Base-by-base conservation (phyloP, 306 rosid species). In the Begonia peltatifolia region DNA sequence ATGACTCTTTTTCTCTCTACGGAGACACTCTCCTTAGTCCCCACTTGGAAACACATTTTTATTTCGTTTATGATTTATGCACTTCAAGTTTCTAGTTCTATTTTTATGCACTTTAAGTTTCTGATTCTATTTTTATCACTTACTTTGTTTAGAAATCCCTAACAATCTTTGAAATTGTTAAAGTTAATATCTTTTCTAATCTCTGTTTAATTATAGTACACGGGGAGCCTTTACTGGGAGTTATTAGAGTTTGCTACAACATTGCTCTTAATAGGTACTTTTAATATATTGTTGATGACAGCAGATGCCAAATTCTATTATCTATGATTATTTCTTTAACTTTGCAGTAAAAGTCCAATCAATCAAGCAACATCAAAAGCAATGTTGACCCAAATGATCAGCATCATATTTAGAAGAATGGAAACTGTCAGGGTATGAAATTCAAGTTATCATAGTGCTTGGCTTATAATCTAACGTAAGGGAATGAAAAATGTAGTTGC, bases 361-460 rank as follows among this genome's bases (percentile, higher is more conserved):
- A 92, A 92, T 74, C 99, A 92, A 79, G 96, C 94, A 67, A 92
- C 99, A 10, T 79, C 99, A 57, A 92, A 92, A 83, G 99, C 99
- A 62, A 92, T 92, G 99, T 83, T 92, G 71, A 92, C 96, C 6
- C 99, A 92, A 73, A 92, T 92, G 96, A 70, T 84, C 70, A 86
- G 94, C 87, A 83, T 92, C 55, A 20, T 76, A 60, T 75, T 87
- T 67, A 81, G 89, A 80, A 87, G 96, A 72, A 92, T 92, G 96
- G 99, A 92, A 76, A 92, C 87, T 35, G 89, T 86, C 63, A 79
- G 59, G 77, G 99, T 86, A 64, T 36, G 67, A 14, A 58, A 48
- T 71, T 54, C 62, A 48, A 71, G 38, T 30, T 30, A 30, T 7
- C 38, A 30, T 7, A 30, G 8, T 30, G 9, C 6, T 30, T 30